Evolutionary conservation across 805 yeast genomes (phyloP).

Genomic region (Hanseniaspora lachancei): DNA sequence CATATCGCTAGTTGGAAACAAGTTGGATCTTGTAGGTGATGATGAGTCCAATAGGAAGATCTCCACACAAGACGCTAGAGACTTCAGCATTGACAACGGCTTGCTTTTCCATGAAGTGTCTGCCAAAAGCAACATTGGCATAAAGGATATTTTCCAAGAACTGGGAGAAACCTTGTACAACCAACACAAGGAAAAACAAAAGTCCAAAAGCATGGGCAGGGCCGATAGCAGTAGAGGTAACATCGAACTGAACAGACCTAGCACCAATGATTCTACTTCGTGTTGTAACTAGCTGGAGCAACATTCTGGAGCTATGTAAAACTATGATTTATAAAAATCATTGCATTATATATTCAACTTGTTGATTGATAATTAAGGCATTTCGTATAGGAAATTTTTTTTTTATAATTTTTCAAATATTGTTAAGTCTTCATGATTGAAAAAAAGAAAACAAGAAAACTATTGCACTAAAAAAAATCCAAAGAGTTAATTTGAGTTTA

Average conservation of each 20-base stretch:
- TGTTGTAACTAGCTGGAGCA: constrained; percentile 26
- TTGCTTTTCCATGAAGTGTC: constrained; percentile 42
- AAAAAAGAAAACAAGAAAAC: not conserved
- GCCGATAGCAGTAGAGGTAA: constrained; percentile 16
- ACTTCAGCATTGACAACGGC: constrained; percentile 42
- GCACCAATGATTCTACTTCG: constrained; percentile 32
- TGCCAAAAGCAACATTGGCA: constrained; percentile 45
- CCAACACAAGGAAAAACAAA: constrained; percentile 18
- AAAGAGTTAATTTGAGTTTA: not conserved
- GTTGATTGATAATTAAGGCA: no score
- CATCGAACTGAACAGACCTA: constrained; percentile 33
- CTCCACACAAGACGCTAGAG: constrained; percentile 34
- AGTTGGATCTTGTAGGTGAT: constrained; percentile 42
- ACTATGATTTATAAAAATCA: no score
- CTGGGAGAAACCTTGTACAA: constrained; percentile 36
- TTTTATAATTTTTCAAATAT: no score
- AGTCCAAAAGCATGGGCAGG: constrained; percentile 13
- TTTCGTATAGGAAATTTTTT: no score
- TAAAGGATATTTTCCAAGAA: constrained; percentile 35
- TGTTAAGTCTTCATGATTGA: no score
- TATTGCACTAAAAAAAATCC: not conserved
- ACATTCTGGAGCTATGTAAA: no score
- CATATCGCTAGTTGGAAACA: constrained; percentile 81
- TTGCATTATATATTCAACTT: no score
- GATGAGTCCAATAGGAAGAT: constrained; percentile 29